phyloP scores from a whole-genome alignment of 2,329 filamentous ascomycete species.

The Leptographium procerum region DNA sequence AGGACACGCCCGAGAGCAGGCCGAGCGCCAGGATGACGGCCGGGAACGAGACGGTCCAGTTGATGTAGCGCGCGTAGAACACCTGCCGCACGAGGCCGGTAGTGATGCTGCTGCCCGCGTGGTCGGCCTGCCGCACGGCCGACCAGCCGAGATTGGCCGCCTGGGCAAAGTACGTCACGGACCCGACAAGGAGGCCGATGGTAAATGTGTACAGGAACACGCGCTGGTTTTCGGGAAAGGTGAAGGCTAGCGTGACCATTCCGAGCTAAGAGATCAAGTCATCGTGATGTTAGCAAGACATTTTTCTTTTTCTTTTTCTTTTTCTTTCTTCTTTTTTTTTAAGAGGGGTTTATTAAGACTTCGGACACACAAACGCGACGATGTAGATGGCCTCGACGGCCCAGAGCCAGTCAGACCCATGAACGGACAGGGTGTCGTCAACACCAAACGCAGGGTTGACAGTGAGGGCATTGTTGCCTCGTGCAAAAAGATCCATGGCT shows the following conservation, averaged over 20 bases:
- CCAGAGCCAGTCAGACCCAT: conserved; percentile 45
- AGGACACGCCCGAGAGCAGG: conserved; percentile 37
- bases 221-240: no score
- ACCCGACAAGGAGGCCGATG: conserved; percentile 35
- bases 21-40: conserved; percentile 33
- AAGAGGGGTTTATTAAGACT: no score
- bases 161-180: conserved; percentile 39
- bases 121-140: no score
- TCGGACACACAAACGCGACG: conserved; percentile 33
- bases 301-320: no score
- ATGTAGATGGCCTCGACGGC: conserved; percentile 38
- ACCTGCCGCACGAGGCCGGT: conserved; percentile 30
- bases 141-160: conserved; percentile 41
- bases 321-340: no score
- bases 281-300: no score
- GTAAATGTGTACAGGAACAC: conserved; percentile 47
- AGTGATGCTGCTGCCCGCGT: no score
- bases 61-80: conserved; percentile 44
- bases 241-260: no score
- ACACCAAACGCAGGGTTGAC: no score
- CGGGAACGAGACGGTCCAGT: conserved; percentile 42
- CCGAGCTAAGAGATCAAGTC: conserved; percentile 23
- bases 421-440: no score
- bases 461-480: no score
- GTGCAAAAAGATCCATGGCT: no score